Conservation (phyloP, 2,329 filamentous ascomycete species). For the Albifimbria verrucaria region DNA sequence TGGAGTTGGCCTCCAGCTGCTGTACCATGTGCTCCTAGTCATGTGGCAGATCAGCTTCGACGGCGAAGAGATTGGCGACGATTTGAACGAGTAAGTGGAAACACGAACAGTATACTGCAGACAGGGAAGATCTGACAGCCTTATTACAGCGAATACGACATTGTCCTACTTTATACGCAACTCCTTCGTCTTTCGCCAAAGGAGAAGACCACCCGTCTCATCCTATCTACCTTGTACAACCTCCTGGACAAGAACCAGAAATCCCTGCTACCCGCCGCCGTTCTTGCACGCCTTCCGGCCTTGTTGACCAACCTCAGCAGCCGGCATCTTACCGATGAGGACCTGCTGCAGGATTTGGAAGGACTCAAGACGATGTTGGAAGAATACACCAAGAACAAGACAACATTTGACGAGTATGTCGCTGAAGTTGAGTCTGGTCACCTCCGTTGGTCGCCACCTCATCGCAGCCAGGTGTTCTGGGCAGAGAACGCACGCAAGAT, state of each 20-base stretch:
- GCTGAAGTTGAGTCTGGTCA: conserved; percentile 84
- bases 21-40: conserved; percentile 91
- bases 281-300: conserved; percentile 75
- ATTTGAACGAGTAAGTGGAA: conserved; percentile 75
- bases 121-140: background rate
- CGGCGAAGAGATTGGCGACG: conserved; percentile 66
- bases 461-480: conserved; percentile 86
- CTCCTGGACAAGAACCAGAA: conserved; percentile 69
- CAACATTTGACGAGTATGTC: conserved; percentile 84
- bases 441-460: conserved; percentile 88
- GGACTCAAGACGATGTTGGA: conserved; percentile 61
- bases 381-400: conserved; percentile 67
- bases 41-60: conserved; percentile 98
- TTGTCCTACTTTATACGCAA: conserved; percentile 87
- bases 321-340: conserved; percentile 62
- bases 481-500: conserved; percentile 86
- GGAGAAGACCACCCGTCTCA: conserved; percentile 92
- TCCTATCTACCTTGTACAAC: conserved; percentile 86
- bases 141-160: conserved; percentile 75
- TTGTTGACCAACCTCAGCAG: conserved; percentile 61
- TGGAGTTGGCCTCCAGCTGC: conserved; percentile 84
- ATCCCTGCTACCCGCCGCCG: conserved; percentile 77
- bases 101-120: background rate
- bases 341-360: conserved; percentile 61
- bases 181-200: conserved; percentile 90